Base-by-base conservation (phyloP, 176 grass and related monocot genomes). In the Cenchrus purpureus region DNA sequence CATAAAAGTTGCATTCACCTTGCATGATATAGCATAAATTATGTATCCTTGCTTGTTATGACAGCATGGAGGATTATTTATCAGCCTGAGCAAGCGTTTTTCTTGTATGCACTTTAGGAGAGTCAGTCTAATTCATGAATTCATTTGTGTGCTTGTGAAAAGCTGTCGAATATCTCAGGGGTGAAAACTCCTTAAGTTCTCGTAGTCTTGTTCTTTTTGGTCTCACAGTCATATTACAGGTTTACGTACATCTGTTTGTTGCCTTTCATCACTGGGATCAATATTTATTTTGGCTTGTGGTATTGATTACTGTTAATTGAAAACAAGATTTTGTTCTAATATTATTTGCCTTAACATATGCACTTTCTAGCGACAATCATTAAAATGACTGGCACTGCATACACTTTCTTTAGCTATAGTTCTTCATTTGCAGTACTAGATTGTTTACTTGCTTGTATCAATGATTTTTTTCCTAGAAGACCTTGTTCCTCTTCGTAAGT, bases 201-300 rank as follows among this genome's bases (percentile, higher is more conserved):
- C 0, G 1, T n/a, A 64, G 51, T 68, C 8, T 60, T 17, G n/a
- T 42, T 65, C 10, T 42, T 60, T 69, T 51, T 42, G 20, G 19
- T 44, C 67, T 43, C 5, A 29, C 55, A 61, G 25, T 56, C 1
- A 76, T 19, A 76, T 86, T 74, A 64, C 57, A 81, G n/a, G 49
- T 20, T 80, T 46, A 74, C 11, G 11, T 65, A 57, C 8, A 67
- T 20, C 15, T 51, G 2, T 56, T 0, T 12, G 4, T 50, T 32
- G 14, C 14, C 34, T 22, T 11, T 80, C 6, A 65, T 64, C 14
- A 7, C 15, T 46, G 14, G 56, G 49, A 68, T 60, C 5, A 44
- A 61, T 51, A 7, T 12, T 37, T 45, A 43, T 4, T 46, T 65
- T 48, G 0, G 9, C 56, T 74, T 74, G 12, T 20, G 63, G n/a